phyloP scores from a whole-genome alignment of 441 rosid species.

The Croton setiger region DNA sequence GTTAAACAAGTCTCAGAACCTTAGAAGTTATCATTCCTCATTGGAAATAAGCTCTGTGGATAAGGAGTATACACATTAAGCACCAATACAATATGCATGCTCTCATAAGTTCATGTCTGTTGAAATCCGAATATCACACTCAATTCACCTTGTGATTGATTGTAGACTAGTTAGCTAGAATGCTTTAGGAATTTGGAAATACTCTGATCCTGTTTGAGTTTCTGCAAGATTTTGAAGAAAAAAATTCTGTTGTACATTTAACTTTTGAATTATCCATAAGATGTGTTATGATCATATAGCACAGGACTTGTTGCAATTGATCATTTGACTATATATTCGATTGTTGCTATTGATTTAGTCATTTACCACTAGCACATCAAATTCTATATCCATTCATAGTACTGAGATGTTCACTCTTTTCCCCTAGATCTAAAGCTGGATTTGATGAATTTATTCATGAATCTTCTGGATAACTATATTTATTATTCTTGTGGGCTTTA shows the following conservation, averaged over 20 bases:
- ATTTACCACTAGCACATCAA: background rate
- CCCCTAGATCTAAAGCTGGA: background rate
- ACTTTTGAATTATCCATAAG: background rate
- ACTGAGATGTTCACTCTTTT: background rate
- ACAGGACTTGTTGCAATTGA: background rate
- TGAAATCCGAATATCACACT: background rate
- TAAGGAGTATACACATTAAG: background rate
- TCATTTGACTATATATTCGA: background rate
- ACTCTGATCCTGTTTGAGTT: background rate
- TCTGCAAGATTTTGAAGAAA: constrained; percentile 2
- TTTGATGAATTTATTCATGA: background rate
- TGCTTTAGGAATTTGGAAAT: constrained; percentile 1
- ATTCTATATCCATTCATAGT: background rate
- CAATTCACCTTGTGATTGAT: background rate
- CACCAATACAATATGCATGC: background rate
- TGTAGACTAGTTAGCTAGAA: background rate
- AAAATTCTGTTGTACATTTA: background rate
- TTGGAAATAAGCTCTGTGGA: background rate
- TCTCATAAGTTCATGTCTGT: background rate
- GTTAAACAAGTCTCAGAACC: background rate
- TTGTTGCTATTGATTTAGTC: background rate
- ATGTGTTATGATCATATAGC: background rate
- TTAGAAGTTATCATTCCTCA: background rate
- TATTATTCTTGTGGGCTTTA: background rate
- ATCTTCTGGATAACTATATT: background rate